phyloP scores from a whole-genome alignment of 257 asterid genomes.

The Solanum infundibuliforme region DNA sequence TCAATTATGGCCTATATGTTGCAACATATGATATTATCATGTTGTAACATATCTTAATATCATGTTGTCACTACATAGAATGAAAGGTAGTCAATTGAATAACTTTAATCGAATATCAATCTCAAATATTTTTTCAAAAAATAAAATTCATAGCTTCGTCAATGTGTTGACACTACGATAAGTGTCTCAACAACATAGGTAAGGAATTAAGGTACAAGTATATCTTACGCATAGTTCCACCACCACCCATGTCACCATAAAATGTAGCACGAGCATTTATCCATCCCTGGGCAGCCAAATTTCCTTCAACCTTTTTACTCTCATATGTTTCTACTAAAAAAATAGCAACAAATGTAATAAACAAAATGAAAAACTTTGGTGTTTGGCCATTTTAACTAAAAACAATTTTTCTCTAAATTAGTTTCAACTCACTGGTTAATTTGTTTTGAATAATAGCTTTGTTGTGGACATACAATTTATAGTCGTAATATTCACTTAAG shows the following conservation, averaged over 20 bases:
- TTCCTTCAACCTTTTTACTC: not conserved
- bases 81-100: not conserved
- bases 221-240: not conserved
- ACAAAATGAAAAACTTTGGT: not conserved
- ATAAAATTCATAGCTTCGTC: rapidly evolving
- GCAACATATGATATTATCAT: not conserved
- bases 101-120: not conserved
- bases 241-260: not conserved
- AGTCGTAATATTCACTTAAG: not conserved
- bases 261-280: not conserved
- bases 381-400: not conserved
- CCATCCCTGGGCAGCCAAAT: not conserved
- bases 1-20: not conserved
- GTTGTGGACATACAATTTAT: not conserved
- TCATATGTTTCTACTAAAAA: not conserved
- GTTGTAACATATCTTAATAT: no score
- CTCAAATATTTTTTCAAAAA: no score
- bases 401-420: not conserved
- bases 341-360: not conserved
- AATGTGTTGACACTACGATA: not conserved
- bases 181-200: not conserved
- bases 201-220: not conserved
- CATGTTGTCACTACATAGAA: not conserved
- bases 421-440: not conserved
- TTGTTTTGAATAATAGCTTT: not conserved